These are phyloP conservation scores for Arachis stenosperma DNA, from an alignment of 306 rosid genomes.

Conservation along the genomic window DNA sequence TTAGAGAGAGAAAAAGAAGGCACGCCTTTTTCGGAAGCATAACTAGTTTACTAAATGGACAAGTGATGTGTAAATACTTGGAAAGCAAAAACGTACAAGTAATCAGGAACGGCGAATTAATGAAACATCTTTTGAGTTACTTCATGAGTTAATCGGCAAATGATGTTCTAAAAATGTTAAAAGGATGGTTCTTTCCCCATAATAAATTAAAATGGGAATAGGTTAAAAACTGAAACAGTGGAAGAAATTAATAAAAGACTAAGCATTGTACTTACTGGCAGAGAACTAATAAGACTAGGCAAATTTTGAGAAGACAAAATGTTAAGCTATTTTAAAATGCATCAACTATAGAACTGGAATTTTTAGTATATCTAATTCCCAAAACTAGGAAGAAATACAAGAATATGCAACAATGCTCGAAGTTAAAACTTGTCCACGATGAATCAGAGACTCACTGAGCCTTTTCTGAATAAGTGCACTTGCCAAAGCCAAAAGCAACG, in stretches of 20 bases:
- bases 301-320: not conserved
- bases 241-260: not conserved
- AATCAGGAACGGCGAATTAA: not conserved
- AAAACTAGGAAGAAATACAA: constrained; percentile 9
- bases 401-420: constrained; percentile 20
- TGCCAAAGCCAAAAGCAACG: constrained; percentile 23
- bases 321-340: not conserved
- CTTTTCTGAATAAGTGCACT: constrained; percentile 19
- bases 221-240: not conserved
- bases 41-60: too few relatives aligned
- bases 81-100: not conserved
- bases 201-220: not conserved
- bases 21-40: not conserved
- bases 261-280: not conserved
- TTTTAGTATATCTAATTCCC: not conserved
- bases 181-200: not conserved
- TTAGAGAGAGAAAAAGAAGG: not conserved
- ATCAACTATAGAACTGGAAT: not conserved
- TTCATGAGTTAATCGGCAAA: too few relatives aligned
- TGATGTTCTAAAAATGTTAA: too few relatives aligned
- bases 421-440: constrained; percentile 25
- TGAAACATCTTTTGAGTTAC: not conserved
- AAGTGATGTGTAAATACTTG: not conserved
- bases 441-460: constrained; percentile 27
- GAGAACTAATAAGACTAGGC: not conserved